These are phyloP conservation scores for Nicotiana benthamiana DNA, from an alignment of 257 asterid species.

Conservation along the genomic window DNA sequence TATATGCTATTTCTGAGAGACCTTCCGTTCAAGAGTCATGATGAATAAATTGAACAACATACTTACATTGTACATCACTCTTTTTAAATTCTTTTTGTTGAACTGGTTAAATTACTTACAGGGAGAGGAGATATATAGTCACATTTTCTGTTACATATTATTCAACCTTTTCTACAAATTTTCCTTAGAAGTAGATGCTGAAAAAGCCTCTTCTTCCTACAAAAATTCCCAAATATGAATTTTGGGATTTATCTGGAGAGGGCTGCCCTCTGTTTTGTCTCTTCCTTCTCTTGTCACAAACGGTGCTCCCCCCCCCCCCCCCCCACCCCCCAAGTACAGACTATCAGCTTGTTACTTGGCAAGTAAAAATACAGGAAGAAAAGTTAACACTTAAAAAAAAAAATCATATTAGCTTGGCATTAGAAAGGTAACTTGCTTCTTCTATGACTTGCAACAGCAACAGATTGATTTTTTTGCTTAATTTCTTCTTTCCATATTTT, in stretches of 20 bases:
- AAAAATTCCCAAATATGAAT: conserved; percentile 39
- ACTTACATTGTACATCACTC: neutral
- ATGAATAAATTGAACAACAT: neutral
- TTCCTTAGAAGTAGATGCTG: conserved; percentile 2
- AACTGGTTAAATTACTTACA: neutral
- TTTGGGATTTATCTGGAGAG: conserved; percentile 45
- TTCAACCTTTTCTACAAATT: conserved; percentile 14
- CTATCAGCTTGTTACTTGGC: conserved; percentile 12
- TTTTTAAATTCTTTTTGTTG: neutral
- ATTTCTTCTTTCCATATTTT: conserved; percentile 70
- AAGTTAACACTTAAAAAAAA: neutral
- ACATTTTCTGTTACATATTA: neutral
- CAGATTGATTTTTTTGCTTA: conserved; percentile 45
- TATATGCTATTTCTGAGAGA: no score
- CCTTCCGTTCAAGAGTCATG: neutral
- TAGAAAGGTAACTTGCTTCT: conserved; percentile 37
- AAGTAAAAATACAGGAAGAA: conserved; percentile 19
- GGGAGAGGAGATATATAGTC: neutral
- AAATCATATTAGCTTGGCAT: neutral
- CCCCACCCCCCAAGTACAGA: neutral
- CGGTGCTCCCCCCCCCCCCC: neutral
- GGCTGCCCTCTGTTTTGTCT: conserved; percentile 32
- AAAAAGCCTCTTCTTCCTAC: conserved; percentile 30
- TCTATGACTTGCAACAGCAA: conserved; percentile 31
- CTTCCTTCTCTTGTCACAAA: conserved; percentile 15